Evolutionary conservation across 2,329 filamentous ascomycete genomes (phyloP), one percentile per base, ranked within the genome.

Genomic region (Aspergillus sergii): DNA sequence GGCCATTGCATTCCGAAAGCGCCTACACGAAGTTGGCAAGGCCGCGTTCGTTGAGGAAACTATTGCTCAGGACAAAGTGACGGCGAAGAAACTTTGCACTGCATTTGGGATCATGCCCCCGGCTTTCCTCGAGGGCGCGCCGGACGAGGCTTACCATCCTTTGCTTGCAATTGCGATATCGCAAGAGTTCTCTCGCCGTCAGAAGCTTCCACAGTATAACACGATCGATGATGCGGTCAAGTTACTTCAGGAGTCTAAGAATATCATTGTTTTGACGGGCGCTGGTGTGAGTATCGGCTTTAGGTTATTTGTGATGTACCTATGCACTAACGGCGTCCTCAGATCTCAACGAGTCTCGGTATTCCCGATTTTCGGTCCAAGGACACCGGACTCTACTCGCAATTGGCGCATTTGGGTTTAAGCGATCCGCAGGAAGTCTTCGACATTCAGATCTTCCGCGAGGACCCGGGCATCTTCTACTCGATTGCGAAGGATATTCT

Each of bases 331-430:
- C 50, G 21, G 16, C 36, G 10, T 34, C 21, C 16, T 39, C 53
- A 83, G 79, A 98, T 99, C 69, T 97, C 94, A 30, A 99, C 95
- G 0, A 97, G 93, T 58, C 88, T 99, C 23, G 95, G 95, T 65
- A 98, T 99, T 64, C 95, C 95, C 5, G 95, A 99, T 77, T 99
- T 99, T 75, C 90, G 95, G 68, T 97, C 94, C 58, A 95, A 95
- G 77, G 91, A 92, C 72, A 96, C 90, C 1, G 94, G 94, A 57
- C 89, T 98, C 61, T 98, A 98, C 80, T 90, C 93, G 53, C 90
- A 93, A 74, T 84, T 98, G 58, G 89, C 87, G 70, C 88, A 92
- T 72, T 85, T 95, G 64, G 93, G 93, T 8, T 84, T 89, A 64
- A 88, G 83, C 66, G 94, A 97, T 71, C 94, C 94, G 1, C 94